Percentiles rank a stretch among this genome's conserved stretches.
Evolutionary conservation across 140 eudicot species (phyloP).

Genomic region (Anethum foeniculum): DNA sequence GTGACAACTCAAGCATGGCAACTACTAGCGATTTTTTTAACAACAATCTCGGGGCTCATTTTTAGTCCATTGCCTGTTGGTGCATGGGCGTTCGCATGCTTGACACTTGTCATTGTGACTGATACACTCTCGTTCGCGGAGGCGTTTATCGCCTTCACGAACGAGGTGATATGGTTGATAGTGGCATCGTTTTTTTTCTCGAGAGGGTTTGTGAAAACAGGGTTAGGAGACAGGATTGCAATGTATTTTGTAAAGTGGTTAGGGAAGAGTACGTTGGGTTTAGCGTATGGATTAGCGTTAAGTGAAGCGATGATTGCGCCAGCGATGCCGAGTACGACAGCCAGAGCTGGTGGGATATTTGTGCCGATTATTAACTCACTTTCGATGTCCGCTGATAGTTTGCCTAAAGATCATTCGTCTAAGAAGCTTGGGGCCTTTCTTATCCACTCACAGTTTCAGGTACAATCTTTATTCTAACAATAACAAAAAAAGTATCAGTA

Average conservation of each 20-base stretch:
- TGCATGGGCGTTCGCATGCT: constrained; percentile 67
- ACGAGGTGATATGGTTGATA: constrained; percentile 85
- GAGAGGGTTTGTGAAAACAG: constrained; percentile 73
- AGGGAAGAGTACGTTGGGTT: constrained; percentile 75
- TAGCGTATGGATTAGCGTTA: constrained; percentile 66
- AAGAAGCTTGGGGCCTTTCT: constrained; percentile 77
- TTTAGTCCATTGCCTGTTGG: constrained; percentile 74
- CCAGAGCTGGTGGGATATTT: constrained; percentile 86
- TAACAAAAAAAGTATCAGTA: neutral
- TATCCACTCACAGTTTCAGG: constrained; percentile 77
- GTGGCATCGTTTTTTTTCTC: constrained; percentile 70
- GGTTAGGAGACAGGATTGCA: constrained; percentile 81
- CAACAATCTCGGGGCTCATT: constrained; percentile 68
- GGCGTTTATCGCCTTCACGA: constrained; percentile 75
- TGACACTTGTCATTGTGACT: constrained; percentile 50
- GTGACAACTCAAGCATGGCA: constrained; percentile 62
- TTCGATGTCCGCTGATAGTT: constrained; percentile 53
- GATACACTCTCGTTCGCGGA: constrained; percentile 57
- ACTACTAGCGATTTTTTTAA: constrained; percentile 60
- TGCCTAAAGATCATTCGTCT: constrained; percentile 53
- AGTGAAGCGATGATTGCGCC: constrained; percentile 61
- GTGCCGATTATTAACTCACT: constrained; percentile 78
- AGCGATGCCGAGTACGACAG: constrained; percentile 87
- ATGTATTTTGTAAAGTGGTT: constrained; percentile 67
- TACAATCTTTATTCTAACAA: constrained; percentile 9